These are phyloP conservation scores for Apiotrichum sp. DNA, from an alignment of 1,284 basidiomycete genomes.

Conservation along the genomic window DNA sequence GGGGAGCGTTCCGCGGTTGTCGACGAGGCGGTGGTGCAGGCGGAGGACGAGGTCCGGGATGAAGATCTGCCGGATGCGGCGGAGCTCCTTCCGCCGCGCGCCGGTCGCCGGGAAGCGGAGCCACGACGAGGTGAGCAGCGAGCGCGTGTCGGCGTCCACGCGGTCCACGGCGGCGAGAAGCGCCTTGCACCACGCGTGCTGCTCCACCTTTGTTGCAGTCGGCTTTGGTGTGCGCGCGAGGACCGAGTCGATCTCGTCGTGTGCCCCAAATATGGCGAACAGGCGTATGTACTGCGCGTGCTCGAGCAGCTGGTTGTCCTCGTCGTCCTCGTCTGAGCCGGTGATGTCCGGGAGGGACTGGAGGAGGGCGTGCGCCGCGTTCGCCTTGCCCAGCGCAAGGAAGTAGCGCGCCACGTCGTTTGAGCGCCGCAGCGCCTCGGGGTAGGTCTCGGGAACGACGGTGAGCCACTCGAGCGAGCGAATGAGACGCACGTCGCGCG, in stretches of 20 bases:
- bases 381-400: constrained; percentile 66
- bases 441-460: constrained; percentile 64
- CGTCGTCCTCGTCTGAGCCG: constrained; percentile 2
- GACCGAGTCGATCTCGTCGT: constrained; percentile 37
- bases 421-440: constrained; percentile 73
- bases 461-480: constrained; percentile 92
- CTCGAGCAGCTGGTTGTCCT: constrained; percentile 26
- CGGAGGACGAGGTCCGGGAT: constrained; percentile 85
- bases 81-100: constrained; percentile 61
- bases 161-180: constrained; percentile 32
- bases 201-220: constrained; percentile 33
- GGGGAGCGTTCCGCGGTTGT: constrained; percentile 60
- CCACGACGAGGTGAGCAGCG: constrained; percentile 51
- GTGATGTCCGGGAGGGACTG: constrained; percentile 57
- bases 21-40: constrained; percentile 67
- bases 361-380: constrained; percentile 62
- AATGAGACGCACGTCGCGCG: constrained; percentile 62
- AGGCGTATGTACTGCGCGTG: constrained; percentile 27
- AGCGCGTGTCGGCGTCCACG: constrained; percentile 42
- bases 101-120: constrained; percentile 52
- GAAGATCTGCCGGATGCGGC: constrained; percentile 77
- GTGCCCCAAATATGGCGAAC: constrained; percentile 31
- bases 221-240: constrained; percentile 22
- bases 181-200: constrained; percentile 28
- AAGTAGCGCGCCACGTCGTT: constrained; percentile 82